Conservation (phyloP, 78 protist species). For the Diacronema lutheri region DNA sequence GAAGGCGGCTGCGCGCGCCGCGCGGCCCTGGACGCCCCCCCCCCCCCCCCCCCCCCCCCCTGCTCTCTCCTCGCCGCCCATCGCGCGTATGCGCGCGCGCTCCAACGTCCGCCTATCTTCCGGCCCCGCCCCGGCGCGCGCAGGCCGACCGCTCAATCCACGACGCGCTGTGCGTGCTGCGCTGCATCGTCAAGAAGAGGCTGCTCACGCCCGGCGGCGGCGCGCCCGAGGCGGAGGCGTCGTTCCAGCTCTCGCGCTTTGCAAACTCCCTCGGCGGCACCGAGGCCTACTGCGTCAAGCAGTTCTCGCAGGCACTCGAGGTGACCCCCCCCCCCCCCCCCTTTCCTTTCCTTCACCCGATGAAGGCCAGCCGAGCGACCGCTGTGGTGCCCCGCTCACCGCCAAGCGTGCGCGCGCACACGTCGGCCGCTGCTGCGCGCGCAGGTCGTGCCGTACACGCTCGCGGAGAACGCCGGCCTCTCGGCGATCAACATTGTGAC, state of each 20-base stretch:
- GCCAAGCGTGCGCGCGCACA: too few species aligned
- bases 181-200: slow-evolving; percentile 92
- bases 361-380: too few species aligned
- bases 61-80: background rate
- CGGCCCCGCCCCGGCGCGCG: slow-evolving; percentile 49
- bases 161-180: slow-evolving; percentile 99
- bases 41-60: background rate
- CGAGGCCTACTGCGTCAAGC: slow-evolving; percentile 77
- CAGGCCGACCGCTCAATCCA: slow-evolving; percentile 98
- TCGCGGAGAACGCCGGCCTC: slow-evolving; percentile 99
- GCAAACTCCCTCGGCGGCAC: slow-evolving; percentile 85
- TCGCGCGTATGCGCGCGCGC: background rate
- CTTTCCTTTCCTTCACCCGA: too few species aligned
- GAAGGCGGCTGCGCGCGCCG: too few species aligned
- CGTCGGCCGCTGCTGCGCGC: too few species aligned
- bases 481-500: slow-evolving; percentile 94
- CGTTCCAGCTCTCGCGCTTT: slow-evolving; percentile 67
- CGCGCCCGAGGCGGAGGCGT: slow-evolving; percentile 84
- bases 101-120: background rate
- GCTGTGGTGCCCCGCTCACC: too few species aligned
- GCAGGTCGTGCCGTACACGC: slow-evolving; percentile 95
- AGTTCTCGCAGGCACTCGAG: slow-evolving; percentile 97
- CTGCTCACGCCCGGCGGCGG: slow-evolving; percentile 97
- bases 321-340: slow-evolving; percentile 16
- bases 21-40: background rate